Conservation (phyloP, 345 rosid species). For the Moringa oleifera region DNA sequence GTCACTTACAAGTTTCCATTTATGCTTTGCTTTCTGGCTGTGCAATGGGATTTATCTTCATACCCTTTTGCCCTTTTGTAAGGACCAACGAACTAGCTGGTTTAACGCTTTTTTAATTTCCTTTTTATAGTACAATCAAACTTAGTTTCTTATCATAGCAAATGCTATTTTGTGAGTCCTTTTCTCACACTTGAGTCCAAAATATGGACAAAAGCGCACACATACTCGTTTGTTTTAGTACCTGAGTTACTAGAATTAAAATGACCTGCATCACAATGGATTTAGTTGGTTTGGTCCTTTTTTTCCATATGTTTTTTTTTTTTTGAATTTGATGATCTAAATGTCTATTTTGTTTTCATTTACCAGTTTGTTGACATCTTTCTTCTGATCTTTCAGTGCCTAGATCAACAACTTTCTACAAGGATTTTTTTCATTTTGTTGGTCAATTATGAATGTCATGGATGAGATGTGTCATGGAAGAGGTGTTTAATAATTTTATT, state of each 20-base stretch:
- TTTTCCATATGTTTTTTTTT: neutral
- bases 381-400: neutral
- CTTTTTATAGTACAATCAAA: no score
- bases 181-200: neutral
- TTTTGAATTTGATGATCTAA: neutral
- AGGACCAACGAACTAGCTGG: neutral
- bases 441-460: neutral
- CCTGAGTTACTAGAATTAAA: neutral
- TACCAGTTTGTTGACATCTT: neutral
- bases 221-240: no score
- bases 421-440: neutral
- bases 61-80: neutral
- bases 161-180: neutral
- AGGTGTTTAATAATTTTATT: no score
- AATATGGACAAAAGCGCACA: no score
- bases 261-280: neutral
- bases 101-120: neutral
- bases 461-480: no score
- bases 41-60: neutral
- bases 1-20: conserved; percentile 1
- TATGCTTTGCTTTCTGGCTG: neutral
- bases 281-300: no score
- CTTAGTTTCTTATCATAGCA: no score
- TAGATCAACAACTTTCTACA: neutral
- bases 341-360: neutral